A percentile compares a stretch with the other conserved stretches of the same genome.
These are phyloP conservation scores for Thermoascus crustaceus DNA, from an alignment of 2,329 filamentous ascomycete genomes.

Conservation along the genomic window DNA sequence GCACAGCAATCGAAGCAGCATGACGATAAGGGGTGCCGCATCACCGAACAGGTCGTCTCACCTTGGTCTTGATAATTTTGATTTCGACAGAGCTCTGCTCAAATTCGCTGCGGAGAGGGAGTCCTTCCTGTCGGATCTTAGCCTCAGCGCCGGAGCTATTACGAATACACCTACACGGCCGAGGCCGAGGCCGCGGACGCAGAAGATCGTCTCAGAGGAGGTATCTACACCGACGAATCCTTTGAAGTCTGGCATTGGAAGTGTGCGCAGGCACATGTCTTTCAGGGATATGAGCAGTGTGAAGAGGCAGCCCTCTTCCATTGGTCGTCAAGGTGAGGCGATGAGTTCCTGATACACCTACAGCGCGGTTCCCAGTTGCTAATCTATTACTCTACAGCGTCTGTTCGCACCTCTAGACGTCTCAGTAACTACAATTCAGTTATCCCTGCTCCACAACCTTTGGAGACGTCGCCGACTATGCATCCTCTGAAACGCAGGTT, in stretches of 20 bases:
- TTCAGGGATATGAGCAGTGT: constrained; percentile 91
- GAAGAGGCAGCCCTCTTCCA: constrained; percentile 74
- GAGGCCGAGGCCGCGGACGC: constrained; percentile 70
- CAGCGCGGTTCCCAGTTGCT: not conserved
- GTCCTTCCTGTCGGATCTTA: constrained; percentile 84
- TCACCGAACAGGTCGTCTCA: constrained; percentile 29
- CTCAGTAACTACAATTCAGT: constrained; percentile 98
- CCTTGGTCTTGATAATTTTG: constrained; percentile 61
- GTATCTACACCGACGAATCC: constrained; percentile 37
- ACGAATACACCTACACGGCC: constrained; percentile 60
- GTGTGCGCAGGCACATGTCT: constrained; percentile 85
- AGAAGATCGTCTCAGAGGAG: constrained; percentile 74
- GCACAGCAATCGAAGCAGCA: constrained; percentile 57
- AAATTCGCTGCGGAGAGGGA: constrained; percentile 97
- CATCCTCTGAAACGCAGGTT: constrained; percentile 90
- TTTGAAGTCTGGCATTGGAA: constrained; percentile 61
- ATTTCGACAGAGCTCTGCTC: constrained; percentile 85
- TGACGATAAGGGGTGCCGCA: constrained; percentile 47
- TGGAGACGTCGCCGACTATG: constrained; percentile 85
- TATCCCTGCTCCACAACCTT: constrained; percentile 83
- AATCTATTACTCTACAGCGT: constrained; percentile 41
- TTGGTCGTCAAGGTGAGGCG: constrained; percentile 62
- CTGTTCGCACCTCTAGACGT: constrained; percentile 72
- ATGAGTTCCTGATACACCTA: not conserved
- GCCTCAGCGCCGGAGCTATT: constrained; percentile 76